Base-by-base conservation (phyloP, 2,329 filamentous ascomycete genomes). In the Pestalotiopsis sp. region DNA sequence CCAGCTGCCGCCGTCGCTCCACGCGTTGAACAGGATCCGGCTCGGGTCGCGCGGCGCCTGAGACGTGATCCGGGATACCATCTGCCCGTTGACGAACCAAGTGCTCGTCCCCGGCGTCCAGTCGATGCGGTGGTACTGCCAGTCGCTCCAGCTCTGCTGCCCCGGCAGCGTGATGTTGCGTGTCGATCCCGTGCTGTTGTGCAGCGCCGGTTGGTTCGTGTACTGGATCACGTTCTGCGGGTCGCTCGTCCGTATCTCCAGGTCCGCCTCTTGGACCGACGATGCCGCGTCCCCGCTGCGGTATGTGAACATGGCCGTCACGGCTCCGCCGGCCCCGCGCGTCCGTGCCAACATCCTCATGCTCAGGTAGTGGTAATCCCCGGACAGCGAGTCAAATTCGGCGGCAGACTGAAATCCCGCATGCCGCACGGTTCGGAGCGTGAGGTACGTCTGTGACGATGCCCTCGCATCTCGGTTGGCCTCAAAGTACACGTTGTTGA, bases 271-370 rank as follows among this genome's bases (percentile, higher is more conserved):
- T 67, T 80, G 76, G 13, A 79, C 76, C 31, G 76, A 73, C n/a
- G 76, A 67, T 4, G 72, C 68, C 12, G 45, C 5, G 9, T 56
- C 31, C 13, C 11, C 45, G 13, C 45, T 41, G 20, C 80, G 78
- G 76, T 87, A 88, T 4, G 85, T 87, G 77, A 88, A 88, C 73
- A 88, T 79, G 71, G 85, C 85, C 3, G 85, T 84, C 65, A 85
- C 81, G 52, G 85, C 86, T 39, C 86, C 86, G 0, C 81, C 75
- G 20, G 76, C 77, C 12, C 86, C 86, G 3, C 80, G 73, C 23
- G 85, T 86, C 67, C 86, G 84, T 17, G 85, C 84, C 36, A 84
- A 81, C 83, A 88, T 85, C 58, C 86, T 84, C 49, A 86, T 74
- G 3, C 83, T 84, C 61, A 83, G 71, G 71, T 76, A 82, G 38